A percentile compares a stretch with the other conserved stretches of the same genome.
phyloP scores from a whole-genome alignment of 129 eudicot species.

The Flaveria bidentis region DNA sequence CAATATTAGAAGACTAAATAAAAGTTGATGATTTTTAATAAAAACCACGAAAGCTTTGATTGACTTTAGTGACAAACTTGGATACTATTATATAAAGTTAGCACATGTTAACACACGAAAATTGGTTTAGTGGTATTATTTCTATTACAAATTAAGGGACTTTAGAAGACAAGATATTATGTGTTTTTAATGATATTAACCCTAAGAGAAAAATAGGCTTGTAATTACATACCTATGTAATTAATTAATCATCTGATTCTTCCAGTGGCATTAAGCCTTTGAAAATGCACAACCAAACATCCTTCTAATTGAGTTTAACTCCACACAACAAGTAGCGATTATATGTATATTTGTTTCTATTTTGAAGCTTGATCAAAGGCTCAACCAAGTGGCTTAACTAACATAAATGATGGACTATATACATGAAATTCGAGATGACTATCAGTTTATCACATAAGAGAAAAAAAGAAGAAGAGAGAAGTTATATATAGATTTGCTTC shows the following conservation, averaged over 20 bases:
- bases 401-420: not conserved
- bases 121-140: no score
- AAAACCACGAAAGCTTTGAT: no score
- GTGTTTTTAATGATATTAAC: no score
- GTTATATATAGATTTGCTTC: not conserved
- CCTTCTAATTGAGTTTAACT: not conserved
- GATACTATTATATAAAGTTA: no score
- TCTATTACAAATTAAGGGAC: no score
- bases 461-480: not conserved
- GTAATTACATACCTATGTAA: not conserved
- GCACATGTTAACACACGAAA: no score
- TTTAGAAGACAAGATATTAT: no score
- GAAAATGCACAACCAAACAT: not conserved
- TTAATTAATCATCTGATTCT: not conserved
- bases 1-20: no score
- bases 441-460: not conserved
- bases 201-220: no score
- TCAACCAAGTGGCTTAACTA: constrained; percentile 1
- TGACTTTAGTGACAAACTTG: no score
- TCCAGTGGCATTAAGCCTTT: not conserved
- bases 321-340: not conserved
- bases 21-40: no score
- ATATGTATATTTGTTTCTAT: not conserved
- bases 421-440: not conserved
- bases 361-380: not conserved